Conservation (phyloP, 345 rosid genomes). For the Syzygium oleosum region DNA sequence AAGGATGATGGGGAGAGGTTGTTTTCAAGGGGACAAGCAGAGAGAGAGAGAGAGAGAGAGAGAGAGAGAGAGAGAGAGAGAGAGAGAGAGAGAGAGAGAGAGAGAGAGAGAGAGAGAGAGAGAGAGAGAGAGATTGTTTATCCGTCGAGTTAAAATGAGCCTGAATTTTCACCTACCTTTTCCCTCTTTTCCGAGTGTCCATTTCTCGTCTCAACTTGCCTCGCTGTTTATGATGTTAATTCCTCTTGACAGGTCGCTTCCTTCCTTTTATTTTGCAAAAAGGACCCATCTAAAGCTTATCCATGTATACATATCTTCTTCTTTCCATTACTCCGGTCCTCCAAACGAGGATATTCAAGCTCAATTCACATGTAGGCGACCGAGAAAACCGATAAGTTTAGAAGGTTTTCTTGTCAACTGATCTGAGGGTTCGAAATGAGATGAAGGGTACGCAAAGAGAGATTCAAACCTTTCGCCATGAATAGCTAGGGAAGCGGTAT, state of each 20-base stretch:
- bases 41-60: background rate
- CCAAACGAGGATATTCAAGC: background rate
- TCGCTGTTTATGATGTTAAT: background rate
- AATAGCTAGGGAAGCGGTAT: background rate
- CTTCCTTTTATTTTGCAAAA: background rate
- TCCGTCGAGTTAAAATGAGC: background rate
- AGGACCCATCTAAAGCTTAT: background rate
- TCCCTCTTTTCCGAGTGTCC: background rate
- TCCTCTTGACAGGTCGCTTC: background rate
- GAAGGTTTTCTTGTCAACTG: background rate
- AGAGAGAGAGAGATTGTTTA: background rate
- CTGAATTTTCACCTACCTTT: background rate
- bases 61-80: background rate
- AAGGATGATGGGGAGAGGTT: background rate
- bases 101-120: no score
- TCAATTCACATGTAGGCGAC: background rate
- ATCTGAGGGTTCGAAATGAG: background rate
- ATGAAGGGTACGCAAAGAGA: background rate
- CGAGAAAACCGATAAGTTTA: background rate
- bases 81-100: no score
- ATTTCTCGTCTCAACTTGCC: background rate
- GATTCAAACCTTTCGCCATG: background rate
- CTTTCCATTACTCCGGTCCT: background rate
- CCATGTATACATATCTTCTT: background rate
- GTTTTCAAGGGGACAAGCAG: background rate